phyloP scores from a whole-genome alignment of 1,284 basidiomycete genomes.

The Boletellus deceptivus region DNA sequence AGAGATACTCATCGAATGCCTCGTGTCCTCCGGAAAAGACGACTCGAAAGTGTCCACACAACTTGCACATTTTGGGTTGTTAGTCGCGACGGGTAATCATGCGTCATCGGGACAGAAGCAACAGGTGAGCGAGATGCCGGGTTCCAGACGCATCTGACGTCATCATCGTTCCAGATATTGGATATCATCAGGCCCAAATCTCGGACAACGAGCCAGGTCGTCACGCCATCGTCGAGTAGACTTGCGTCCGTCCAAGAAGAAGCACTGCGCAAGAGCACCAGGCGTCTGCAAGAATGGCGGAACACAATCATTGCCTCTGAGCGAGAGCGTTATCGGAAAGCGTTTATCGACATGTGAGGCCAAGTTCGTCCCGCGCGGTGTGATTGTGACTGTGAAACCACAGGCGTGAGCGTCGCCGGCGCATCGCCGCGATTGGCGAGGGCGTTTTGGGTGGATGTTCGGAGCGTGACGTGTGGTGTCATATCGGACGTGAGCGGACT shows the following conservation, averaged over 20 bases:
- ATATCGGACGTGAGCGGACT: conserved; percentile 43
- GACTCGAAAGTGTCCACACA: conserved; percentile 55
- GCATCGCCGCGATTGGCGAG: conserved; percentile 58
- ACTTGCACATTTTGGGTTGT: conserved; percentile 62
- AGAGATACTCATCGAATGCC: conserved; percentile 61
- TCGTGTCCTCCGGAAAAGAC: conserved; percentile 48
- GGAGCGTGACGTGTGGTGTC: conserved; percentile 81
- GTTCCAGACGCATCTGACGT: conserved; percentile 4
- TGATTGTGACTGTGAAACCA: conserved; percentile 9
- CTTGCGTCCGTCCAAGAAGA: conserved; percentile 42
- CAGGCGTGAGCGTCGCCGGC: conserved; percentile 70
- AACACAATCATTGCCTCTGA: conserved; percentile 64
- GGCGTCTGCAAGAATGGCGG: conserved; percentile 68
- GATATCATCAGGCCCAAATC: conserved; percentile 17
- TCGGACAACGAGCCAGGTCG: not conserved
- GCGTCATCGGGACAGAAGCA: conserved; percentile 62
- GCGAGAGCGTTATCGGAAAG: conserved; percentile 66
- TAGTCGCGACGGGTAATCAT: conserved; percentile 59
- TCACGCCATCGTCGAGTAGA: conserved; percentile 8
- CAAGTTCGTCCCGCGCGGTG: not conserved
- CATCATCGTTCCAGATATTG: conserved; percentile 19
- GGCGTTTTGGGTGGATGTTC: conserved; percentile 57
- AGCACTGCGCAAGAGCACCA: conserved; percentile 57
- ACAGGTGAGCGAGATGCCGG: conserved; percentile 44
- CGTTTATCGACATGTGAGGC: conserved; percentile 61